These are phyloP conservation scores for sweet orange (Citrus sinensis) DNA, from an alignment of 345 rosid species.

Conservation along the genomic window DVS_A1.0 CM039168.1:338501-339000, in stretches of 20 bases:
- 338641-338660: too few species aligned
- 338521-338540: neutral
- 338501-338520: neutral
- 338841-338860: too few species aligned
- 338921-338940: neutral
- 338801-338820: too few species aligned
- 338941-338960: neutral
- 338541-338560: neutral
- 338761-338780: too few species aligned
- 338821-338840: too few species aligned
- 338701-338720: too few species aligned
- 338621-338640: neutral
- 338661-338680: too few species aligned
- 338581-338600: neutral
- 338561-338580: neutral
- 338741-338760: too few species aligned
- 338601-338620: neutral
- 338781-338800: too few species aligned
- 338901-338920: neutral
- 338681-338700: neutral
- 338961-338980: neutral
- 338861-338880: too few species aligned
- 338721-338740: too few species aligned
- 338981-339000: neutral
- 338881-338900: too few species aligned